These are phyloP conservation scores for Russula foetens DNA, from an alignment of 768 basidiomycete species.

Conservation along the genomic window DNA sequence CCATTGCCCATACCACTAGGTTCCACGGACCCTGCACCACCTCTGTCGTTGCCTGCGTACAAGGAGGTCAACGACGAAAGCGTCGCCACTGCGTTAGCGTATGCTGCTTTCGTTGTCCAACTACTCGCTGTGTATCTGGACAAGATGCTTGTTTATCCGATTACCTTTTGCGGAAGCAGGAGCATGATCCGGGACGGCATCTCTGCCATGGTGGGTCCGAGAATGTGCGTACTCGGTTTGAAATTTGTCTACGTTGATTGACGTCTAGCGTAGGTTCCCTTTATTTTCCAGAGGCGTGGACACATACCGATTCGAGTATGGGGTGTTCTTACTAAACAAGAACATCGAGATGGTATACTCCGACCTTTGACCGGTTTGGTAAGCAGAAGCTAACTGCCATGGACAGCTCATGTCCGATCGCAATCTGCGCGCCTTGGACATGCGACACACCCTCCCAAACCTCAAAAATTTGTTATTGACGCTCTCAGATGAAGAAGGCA, in stretches of 20 bases:
- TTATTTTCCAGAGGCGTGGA: conserved; percentile 93
- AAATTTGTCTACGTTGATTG: neutral
- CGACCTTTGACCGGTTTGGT: neutral
- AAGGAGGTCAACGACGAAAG: conserved; percentile 76
- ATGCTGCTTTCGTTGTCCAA: conserved; percentile 80
- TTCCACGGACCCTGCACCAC: conserved; percentile 75
- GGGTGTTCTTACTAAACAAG: conserved; percentile 93
- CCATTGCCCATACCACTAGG: conserved; percentile 85
- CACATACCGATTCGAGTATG: conserved; percentile 96
- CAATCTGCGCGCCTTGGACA: conserved; percentile 82
- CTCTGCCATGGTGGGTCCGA: conserved; percentile 89
- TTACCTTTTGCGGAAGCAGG: conserved; percentile 84
- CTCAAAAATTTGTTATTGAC: conserved; percentile 89
- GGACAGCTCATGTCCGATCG: conserved; percentile 82
- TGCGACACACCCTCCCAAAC: conserved; percentile 94
- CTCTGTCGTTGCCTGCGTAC: conserved; percentile 54
- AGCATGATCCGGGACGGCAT: conserved; percentile 90
- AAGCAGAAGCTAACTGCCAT: conserved; percentile 2
- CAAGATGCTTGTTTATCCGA: conserved; percentile 74
- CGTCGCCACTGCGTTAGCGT: conserved; percentile 86
- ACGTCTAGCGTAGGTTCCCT: conserved; percentile 64
- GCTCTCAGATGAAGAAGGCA: conserved; percentile 61
- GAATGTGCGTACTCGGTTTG: conserved; percentile 55
- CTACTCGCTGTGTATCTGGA: conserved; percentile 74
- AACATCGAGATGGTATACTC: conserved; percentile 82